phyloP scores from a whole-genome alignment of 768 basidiomycete species.

The Suillus americanus region DNA sequence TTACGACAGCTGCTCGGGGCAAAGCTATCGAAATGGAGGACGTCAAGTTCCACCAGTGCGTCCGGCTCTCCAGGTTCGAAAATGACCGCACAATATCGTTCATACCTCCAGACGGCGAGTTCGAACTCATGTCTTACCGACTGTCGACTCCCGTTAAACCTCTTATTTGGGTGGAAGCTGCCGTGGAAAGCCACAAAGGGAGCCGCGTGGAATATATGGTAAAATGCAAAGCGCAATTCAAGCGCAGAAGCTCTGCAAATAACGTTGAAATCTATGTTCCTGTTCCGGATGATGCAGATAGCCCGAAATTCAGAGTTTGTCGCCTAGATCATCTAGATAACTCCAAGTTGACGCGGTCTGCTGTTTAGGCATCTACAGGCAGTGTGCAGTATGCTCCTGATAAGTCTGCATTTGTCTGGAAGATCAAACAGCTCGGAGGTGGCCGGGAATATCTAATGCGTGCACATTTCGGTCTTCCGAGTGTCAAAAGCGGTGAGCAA shows the following conservation, averaged over 20 bases:
- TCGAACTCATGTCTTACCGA: constrained; percentile 98
- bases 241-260: constrained; percentile 93
- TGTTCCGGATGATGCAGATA: constrained; percentile 98
- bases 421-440: constrained; percentile 97
- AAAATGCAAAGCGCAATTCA: constrained; percentile 96
- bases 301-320: constrained; percentile 91
- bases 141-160: constrained; percentile 96
- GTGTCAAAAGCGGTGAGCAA: constrained; percentile 81
- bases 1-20: constrained; percentile 72
- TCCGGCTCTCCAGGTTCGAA: constrained; percentile 94
- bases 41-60: constrained; percentile 99
- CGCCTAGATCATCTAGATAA: background rate
- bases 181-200: constrained; percentile 93
- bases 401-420: constrained; percentile 98
- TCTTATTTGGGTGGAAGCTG: constrained; percentile 91
- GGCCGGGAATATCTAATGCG: constrained; percentile 97
- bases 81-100: constrained; percentile 99
- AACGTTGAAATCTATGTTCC: constrained; percentile 99
- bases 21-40: constrained; percentile 99
- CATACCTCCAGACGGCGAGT: constrained; percentile 98
- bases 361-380: constrained; percentile 81
- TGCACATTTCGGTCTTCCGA: constrained; percentile 95
- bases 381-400: constrained; percentile 97
- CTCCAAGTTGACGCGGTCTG: background rate
- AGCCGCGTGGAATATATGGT: constrained; percentile 94